phyloP scores from a whole-genome alignment of 1,284 basidiomycete genomes.

The Amanita bisporigera region DNA sequence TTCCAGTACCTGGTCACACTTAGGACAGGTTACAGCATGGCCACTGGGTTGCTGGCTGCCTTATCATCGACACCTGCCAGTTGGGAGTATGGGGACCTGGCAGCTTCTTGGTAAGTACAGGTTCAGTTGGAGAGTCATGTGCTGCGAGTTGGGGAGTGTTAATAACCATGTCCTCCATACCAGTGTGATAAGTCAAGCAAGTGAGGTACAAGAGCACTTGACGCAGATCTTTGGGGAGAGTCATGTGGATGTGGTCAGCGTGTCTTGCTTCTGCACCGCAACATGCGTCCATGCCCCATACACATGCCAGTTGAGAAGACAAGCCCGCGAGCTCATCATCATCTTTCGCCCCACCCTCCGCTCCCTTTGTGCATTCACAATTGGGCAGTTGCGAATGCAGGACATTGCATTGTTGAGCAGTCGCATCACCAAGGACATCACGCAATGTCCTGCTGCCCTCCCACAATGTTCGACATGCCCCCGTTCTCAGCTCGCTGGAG shows the following conservation, averaged over 20 bases:
- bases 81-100: too few relatives aligned
- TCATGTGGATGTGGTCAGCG: constrained; percentile 26
- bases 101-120: too few relatives aligned
- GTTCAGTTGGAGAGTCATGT: too few relatives aligned
- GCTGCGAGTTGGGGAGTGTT: too few relatives aligned
- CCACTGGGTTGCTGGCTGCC: too few relatives aligned
- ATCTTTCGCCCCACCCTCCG: background rate
- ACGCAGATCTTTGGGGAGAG: constrained; percentile 30
- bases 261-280: background rate
- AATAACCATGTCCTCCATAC: too few relatives aligned
- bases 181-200: background rate
- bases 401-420: background rate
- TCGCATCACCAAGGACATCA: background rate
- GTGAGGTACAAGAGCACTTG: constrained; percentile 19
- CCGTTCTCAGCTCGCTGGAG: too few relatives aligned
- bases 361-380: constrained; percentile 26
- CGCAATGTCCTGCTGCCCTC: background rate
- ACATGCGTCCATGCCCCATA: too few relatives aligned
- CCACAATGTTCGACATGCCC: too few relatives aligned
- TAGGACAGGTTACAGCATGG: too few relatives aligned
- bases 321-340: background rate
- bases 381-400: background rate
- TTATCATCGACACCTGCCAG: too few relatives aligned
- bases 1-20: too few relatives aligned
- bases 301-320: background rate